Percentiles rank a stretch among this genome's conserved stretches.
Evolutionary conservation across 768 basidiomycete species (phyloP).

Genomic region (Phylloporus sp.): DNA sequence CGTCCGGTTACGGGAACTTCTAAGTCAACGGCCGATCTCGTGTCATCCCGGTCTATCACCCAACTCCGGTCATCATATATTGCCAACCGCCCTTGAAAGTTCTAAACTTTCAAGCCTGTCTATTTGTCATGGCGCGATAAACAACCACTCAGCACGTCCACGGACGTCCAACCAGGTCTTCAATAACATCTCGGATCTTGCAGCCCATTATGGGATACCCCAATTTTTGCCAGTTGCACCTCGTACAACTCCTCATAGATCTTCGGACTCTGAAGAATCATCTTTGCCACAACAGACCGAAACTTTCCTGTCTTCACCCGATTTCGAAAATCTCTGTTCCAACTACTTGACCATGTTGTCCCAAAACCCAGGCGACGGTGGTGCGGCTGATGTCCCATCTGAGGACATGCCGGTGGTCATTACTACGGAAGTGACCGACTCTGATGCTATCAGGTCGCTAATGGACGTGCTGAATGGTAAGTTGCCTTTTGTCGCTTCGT

Average conservation of each 20-base stretch:
- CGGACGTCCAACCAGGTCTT: constrained; percentile 66
- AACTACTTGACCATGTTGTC: constrained; percentile 70
- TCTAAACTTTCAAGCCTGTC: constrained; percentile 47
- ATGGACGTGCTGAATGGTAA: constrained; percentile 38
- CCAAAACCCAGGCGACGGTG: constrained; percentile 40
- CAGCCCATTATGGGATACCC: constrained; percentile 77
- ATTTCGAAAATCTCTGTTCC: constrained; percentile 45
- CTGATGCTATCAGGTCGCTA: constrained; percentile 34
- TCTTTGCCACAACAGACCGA: constrained; percentile 23
- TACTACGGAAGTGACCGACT: constrained; percentile 19
- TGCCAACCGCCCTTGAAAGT: constrained; percentile 44
- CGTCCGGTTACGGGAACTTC: constrained; percentile 28
- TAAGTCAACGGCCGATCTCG: constrained; percentile 47
- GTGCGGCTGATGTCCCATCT: constrained; percentile 31
- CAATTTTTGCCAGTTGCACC: constrained; percentile 65
- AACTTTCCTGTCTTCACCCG: constrained; percentile 29
- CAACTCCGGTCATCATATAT: constrained; percentile 37
- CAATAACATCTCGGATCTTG: constrained; percentile 58
- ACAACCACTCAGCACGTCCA: constrained; percentile 49
- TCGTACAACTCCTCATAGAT: constrained; percentile 47
- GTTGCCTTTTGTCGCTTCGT: background rate
- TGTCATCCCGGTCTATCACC: constrained; percentile 34
- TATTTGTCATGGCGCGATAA: constrained; percentile 57
- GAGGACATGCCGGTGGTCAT: constrained; percentile 25
- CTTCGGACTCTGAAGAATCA: constrained; percentile 32